A percentile compares a stretch with the other conserved stretches of the same genome.
Conservation (phyloP, 805 yeast species). For the Wickerhamiella vanderwaltii region DNA sequence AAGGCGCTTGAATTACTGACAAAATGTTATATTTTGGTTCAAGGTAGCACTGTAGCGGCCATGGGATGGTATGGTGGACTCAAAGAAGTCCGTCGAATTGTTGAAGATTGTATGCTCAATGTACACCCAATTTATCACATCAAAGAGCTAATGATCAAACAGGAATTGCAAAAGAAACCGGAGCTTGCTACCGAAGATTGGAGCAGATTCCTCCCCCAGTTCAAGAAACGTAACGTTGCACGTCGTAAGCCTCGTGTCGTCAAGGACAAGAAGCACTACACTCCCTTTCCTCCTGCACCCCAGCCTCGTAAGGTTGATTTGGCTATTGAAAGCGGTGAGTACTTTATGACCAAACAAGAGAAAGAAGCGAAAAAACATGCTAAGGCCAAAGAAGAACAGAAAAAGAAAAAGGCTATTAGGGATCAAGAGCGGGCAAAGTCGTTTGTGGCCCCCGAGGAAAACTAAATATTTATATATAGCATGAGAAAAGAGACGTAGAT, state of each 20-base stretch:
- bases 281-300: conserved; percentile 98
- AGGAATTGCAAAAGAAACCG: conserved; percentile 89
- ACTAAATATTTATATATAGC: conserved; percentile 30
- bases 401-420: conserved; percentile 50
- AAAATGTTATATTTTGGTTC: conserved; percentile 90
- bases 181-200: conserved; percentile 93
- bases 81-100: conserved; percentile 83
- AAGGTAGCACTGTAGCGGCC: conserved; percentile 91
- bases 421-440: conserved; percentile 64
- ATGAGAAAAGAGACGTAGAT: not conserved
- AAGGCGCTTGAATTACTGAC: conserved; percentile 91
- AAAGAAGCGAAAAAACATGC: conserved; percentile 58
- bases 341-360: conserved; percentile 79
- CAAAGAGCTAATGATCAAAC: conserved; percentile 93
- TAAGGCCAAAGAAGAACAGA: conserved; percentile 70
- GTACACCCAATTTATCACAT: conserved; percentile 97
- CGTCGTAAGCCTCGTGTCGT: conserved; percentile 73
- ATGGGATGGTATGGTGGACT: conserved; percentile 95
- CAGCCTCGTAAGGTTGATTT: conserved; percentile 93
- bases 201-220: conserved; percentile 91
- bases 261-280: conserved; percentile 66
- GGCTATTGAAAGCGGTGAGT: conserved; percentile 97
- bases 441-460: conserved; percentile 79
- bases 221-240: conserved; percentile 91
- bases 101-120: conserved; percentile 95